Conservation (phyloP, 108 stramenopile species). For the Fistulifera pelliculosa region DNA sequence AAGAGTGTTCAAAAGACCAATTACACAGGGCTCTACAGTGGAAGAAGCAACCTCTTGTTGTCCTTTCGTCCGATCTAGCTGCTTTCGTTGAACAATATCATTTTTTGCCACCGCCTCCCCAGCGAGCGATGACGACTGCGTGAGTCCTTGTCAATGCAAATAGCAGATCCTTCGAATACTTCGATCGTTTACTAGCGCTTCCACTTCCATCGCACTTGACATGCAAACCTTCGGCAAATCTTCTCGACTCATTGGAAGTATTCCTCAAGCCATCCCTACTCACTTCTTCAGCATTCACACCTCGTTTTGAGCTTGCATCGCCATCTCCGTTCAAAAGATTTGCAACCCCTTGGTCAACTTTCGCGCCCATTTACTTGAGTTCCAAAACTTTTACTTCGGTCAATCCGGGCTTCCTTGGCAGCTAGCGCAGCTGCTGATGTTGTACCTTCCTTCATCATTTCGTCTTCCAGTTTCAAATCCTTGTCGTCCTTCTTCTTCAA, state of each 20-base stretch:
- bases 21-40: constrained; percentile 47
- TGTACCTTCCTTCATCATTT: constrained; percentile 33
- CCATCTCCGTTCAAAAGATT: constrained; percentile 21
- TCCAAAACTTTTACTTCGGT: constrained; percentile 66
- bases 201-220: neutral
- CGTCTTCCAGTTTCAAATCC: constrained; percentile 66
- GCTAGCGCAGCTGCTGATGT: constrained; percentile 48
- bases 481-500: constrained; percentile 55
- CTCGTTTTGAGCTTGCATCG: constrained; percentile 8
- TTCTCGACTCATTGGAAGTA: constrained; percentile 50
- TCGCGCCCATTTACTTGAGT: constrained; percentile 66
- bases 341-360: constrained; percentile 40
- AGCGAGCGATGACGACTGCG: constrained; percentile 70
- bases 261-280: constrained; percentile 36
- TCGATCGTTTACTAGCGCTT: neutral
- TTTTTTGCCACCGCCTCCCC: constrained; percentile 75
- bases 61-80: constrained; percentile 9
- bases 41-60: constrained; percentile 12
- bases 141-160: constrained; percentile 22
- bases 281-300: neutral
- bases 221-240: constrained; percentile 35
- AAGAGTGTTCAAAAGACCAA: constrained; percentile 56
- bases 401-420: constrained; percentile 74
- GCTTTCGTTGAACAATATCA: constrained; percentile 31
- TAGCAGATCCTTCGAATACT: constrained; percentile 19